These are phyloP conservation scores for Pyracantha coccinea DNA, from an alignment of 331 rosid genomes.

Conservation along the genomic window DNA sequence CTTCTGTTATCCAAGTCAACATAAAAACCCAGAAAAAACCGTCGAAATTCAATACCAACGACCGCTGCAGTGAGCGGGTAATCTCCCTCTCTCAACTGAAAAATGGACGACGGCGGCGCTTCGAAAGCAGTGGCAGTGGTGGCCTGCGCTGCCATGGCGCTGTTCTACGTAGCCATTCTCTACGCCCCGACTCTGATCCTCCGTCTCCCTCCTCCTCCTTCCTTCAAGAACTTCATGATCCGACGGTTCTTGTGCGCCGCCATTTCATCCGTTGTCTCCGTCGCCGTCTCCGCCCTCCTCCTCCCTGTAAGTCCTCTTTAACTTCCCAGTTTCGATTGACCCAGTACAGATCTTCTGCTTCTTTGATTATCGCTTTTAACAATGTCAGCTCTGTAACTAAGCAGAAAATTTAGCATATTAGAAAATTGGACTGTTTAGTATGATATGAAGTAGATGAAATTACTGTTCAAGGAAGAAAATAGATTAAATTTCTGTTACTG, in stretches of 20 bases:
- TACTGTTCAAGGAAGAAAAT: neutral
- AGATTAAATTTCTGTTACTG: neutral
- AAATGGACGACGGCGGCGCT: constrained; percentile 49
- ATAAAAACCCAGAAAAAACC: neutral
- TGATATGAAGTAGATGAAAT: neutral
- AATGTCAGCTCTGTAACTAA: neutral
- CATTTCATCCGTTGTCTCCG: constrained; percentile 54
- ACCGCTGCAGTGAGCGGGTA: neutral
- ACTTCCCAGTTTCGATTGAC: neutral
- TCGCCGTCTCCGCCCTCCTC: constrained; percentile 37
- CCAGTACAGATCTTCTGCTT: neutral
- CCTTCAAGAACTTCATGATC: constrained; percentile 45
- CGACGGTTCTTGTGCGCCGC: constrained; percentile 80
- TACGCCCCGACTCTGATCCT: constrained; percentile 70
- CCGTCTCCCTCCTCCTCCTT: constrained; percentile 72
- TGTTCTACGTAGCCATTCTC: constrained; percentile 59
- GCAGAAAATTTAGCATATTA: neutral
- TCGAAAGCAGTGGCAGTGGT: constrained; percentile 39
- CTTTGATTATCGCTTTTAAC: neutral
- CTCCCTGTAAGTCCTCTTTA: constrained; percentile 49
- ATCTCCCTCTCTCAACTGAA: neutral
- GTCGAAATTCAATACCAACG: neutral
- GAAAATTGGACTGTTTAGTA: neutral
- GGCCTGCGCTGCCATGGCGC: constrained; percentile 57
- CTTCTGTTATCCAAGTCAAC: neutral